Conservation (phyloP, 2,329 filamentous ascomycete genomes). For the Triangularia setosa region DNA sequence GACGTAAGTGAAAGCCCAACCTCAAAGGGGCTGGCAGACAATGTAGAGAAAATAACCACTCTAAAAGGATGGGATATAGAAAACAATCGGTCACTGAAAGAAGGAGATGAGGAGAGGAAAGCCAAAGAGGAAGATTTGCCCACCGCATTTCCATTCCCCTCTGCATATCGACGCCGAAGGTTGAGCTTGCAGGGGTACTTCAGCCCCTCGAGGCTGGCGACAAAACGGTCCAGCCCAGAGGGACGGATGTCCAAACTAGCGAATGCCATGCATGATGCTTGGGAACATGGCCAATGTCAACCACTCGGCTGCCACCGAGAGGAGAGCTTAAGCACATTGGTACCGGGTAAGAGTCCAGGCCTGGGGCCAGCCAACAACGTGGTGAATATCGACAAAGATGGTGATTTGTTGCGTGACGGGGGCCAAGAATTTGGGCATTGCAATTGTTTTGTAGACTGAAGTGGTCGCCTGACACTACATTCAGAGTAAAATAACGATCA, state of each 20-base stretch:
- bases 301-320: background rate
- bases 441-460: background rate
- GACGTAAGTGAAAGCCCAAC: background rate
- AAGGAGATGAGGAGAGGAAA: background rate
- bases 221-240: background rate
- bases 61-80: background rate
- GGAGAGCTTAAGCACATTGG: background rate
- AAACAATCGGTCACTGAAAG: background rate
- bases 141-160: background rate
- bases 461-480: no score
- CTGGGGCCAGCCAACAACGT: background rate
- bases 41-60: background rate
- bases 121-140: background rate
- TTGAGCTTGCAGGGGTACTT: conserved; percentile 10
- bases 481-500: no score
- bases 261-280: background rate
- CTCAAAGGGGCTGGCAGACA: background rate
- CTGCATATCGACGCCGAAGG: background rate
- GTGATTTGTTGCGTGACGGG: background rate
- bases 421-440: background rate
- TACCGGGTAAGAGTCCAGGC: background rate
- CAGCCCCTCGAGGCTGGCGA: conserved; percentile 14
- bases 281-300: background rate
- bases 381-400: background rate
- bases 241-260: conserved; percentile 3